Base-by-base conservation (phyloP, 371 early-diverging fungal genomes). In the Caulochytrium protostelioides region DNA sequence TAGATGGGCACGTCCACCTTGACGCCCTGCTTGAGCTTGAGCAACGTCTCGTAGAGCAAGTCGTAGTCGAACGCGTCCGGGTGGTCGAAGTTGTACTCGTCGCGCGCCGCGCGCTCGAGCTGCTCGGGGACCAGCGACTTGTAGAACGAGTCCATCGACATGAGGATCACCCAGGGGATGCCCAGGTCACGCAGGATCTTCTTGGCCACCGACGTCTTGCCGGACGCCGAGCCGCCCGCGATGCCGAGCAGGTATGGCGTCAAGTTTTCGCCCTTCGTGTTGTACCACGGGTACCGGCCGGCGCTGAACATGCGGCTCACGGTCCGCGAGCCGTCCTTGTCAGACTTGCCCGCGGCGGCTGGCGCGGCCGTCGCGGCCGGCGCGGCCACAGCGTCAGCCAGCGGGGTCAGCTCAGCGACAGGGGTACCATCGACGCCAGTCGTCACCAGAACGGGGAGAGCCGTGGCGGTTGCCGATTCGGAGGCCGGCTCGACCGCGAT, bases 71-170 rank as follows among this genome's bases (percentile, higher is more conserved):
- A 74, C 18, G 79, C 67, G 34, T 70, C 50, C 25, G 79, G 86
- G 47, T 79, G 79, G 55, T 85, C 86, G 50, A 83, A 83, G 54
- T 85, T 63, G 49, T 74, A 72, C 32, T 72, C 65, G 56, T 37
- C 81, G 31, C 60, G 22, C 24, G 47, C 36, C 0, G 65, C 62
- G 8, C 37, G 34, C n/a, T 32, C 55, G 18, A 34, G 43, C 43
- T 85, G 68, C 39, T 83, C 83, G 5, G 70, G 69, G 8, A 61
- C 70, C 41, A 91, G 56, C 9, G 65, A 55, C 41, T 78, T 83
- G 61, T 91, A 91, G 49, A 85, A 91, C 3, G 83, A 80, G 55
- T 90, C 91, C 89, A 87, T 87, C 25, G 77, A 82, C 20, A 90
- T 35, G 22, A 90, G 65, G 3, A 82, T 76, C 15, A 54, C 59